Percentiles rank a stretch among this genome's conserved stretches.
These are phyloP conservation scores for Entonaema liquescens DNA, from an alignment of 495 filamentous ascomycete genomes.

Conservation along the genomic window DNA sequence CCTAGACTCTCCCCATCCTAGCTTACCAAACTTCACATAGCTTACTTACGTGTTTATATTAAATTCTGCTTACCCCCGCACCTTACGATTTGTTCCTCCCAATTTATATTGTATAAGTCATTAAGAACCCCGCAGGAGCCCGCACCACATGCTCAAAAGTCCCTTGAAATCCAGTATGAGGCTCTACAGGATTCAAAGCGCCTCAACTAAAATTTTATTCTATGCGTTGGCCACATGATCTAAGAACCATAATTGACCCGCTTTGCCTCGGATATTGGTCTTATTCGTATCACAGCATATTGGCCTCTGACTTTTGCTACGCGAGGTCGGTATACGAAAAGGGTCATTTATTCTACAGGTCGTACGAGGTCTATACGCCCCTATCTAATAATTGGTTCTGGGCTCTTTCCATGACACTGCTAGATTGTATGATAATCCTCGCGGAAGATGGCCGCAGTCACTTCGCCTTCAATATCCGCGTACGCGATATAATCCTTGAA, in stretches of 20 bases:
- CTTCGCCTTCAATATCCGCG: slow-evolving; percentile 58
- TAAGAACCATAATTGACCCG: slow-evolving; percentile 1
- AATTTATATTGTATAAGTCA: slow-evolving; percentile 24
- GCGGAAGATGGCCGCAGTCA: slow-evolving; percentile 70
- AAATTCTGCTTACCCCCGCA: slow-evolving; percentile 29
- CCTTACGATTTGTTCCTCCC: slow-evolving; percentile 11
- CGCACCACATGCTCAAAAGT: slow-evolving; percentile 12
- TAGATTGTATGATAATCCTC: slow-evolving; percentile 52
- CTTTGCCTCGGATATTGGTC: slow-evolving; percentile 10
- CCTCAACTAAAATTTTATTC: not conserved
- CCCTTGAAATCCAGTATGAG: slow-evolving; percentile 23
- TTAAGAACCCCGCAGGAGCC: slow-evolving; percentile 30
- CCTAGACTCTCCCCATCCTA: slow-evolving; percentile 16
- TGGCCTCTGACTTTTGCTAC: slow-evolving; percentile 1
- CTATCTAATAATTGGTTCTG: slow-evolving; percentile 14
- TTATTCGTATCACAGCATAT: slow-evolving; percentile 4
- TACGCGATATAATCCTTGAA: slow-evolving; percentile 62
- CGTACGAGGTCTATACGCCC: slow-evolving; percentile 17
- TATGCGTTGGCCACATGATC: slow-evolving; percentile 22
- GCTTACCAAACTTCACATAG: slow-evolving; percentile 25
- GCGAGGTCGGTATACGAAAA: slow-evolving; percentile 6
- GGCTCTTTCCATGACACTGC: not conserved
- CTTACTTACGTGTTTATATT: slow-evolving; percentile 37
- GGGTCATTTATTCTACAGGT: slow-evolving; percentile 6
- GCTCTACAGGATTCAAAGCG: slow-evolving; percentile 17